Base-by-base conservation (phyloP, 2,329 filamentous ascomycete species). In the Cordyceps farinosa region DNA sequence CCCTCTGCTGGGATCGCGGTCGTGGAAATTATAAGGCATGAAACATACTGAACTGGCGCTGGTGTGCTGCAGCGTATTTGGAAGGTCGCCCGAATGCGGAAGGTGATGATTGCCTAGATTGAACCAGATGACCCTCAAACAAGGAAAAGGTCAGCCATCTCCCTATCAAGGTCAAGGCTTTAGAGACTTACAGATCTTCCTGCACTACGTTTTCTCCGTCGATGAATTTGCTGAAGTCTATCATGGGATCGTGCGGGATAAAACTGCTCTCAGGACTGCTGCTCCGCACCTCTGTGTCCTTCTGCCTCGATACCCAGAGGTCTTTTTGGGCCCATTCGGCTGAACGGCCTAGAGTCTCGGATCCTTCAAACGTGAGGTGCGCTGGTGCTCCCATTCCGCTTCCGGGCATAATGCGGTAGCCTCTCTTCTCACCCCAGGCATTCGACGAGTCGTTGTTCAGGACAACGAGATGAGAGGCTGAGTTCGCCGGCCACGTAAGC, bases 91-190 rank as follows among this genome's bases (percentile, higher is more conserved):
- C 1, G 82, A 80, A 67, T 83, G 79, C 10, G 83, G 80, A n/a
- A 84, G 71, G 68, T 86, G 84, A 67, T 86, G 82, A 79, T 83
- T 85, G 17, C 84, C 84, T 8, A 78, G 67, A 65, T 77, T 85
- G 64, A 85, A 76, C 77, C 80, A 85, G 13, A 85, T 60, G 3
- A 84, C 82, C 11, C 58, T 61, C n/a, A 29, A 32, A 38, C 27
- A n/a, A 61, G 29, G 29, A 47, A 13, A 11, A 27, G 17, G 40
- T 61, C n/a, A 61, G 58, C 36, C 74, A 47, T 71, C 67, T 3
- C 81, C 68, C 10, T 71, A 67, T 82, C 77, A 82, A 78, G 15
- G 13, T 10, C 38, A 6, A 7, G 8, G 9, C 6, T n/a, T 45
- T 7, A n/a, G 22, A 11, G 38, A 61, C 58, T 61, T 53, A 61